Conservation (phyloP, 2,329 filamentous ascomycete genomes). For the Botrytis elliptica region DNA sequence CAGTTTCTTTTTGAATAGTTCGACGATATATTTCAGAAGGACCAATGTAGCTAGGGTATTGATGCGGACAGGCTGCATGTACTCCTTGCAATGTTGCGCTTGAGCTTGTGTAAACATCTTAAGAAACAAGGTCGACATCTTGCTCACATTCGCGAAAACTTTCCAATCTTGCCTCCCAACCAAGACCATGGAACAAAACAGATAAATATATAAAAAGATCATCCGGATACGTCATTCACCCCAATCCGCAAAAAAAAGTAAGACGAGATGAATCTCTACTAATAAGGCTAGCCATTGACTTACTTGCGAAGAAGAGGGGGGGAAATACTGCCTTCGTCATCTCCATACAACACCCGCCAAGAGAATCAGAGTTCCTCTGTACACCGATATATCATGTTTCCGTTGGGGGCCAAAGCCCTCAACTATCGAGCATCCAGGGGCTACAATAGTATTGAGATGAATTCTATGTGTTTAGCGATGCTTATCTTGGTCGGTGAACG, state of each 20-base stretch:
- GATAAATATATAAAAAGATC: slow-evolving; percentile 9
- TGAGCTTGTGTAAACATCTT: background rate
- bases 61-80: background rate
- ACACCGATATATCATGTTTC: slow-evolving; percentile 17
- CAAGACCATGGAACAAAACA: background rate
- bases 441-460: slow-evolving; percentile 11
- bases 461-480: slow-evolving; percentile 3
- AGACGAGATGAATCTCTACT: slow-evolving; percentile 3
- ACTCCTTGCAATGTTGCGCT: background rate
- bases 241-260: background rate
- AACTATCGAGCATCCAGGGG: slow-evolving; percentile 6
- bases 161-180: slow-evolving; percentile 6
- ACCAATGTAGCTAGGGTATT: background rate
- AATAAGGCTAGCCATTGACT: slow-evolving; percentile 1
- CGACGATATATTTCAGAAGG: background rate
- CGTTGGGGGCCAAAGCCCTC: slow-evolving; percentile 3
- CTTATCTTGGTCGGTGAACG: slow-evolving; percentile 21
- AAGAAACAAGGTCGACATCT: background rate
- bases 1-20: background rate
- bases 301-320: slow-evolving; percentile 7
- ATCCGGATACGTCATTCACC: slow-evolving; percentile 8
- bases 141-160: background rate
- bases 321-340: background rate
- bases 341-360: background rate
- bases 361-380: background rate